Conservation (phyloP, 352 stramenopile species). For the Pythium brassicae region DNA sequence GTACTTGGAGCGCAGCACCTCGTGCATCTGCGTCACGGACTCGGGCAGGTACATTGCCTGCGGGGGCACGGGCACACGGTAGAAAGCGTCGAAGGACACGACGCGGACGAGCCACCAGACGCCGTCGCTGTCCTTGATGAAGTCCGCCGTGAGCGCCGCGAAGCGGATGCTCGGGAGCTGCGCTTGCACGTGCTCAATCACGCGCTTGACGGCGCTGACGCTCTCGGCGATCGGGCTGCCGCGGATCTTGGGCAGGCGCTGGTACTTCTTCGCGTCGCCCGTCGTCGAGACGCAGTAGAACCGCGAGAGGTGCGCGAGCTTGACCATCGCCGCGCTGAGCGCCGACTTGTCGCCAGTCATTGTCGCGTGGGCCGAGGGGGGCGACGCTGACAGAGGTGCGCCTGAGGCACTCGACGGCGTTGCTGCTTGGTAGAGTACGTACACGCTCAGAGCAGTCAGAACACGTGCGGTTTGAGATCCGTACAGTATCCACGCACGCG, state of each 20-base stretch:
- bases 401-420: neutral
- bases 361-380: neutral
- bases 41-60: conserved; percentile 28
- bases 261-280: conserved; percentile 25
- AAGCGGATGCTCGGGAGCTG: conserved; percentile 62
- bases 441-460: neutral
- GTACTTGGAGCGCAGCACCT: conserved; percentile 36
- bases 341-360: neutral
- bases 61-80: conserved; percentile 25
- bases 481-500: neutral
- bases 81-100: conserved; percentile 43
- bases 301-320: conserved; percentile 16
- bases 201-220: conserved; percentile 36
- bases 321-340: conserved; percentile 15
- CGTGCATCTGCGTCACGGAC: conserved; percentile 40
- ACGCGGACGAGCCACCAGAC: conserved; percentile 73
- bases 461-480: neutral
- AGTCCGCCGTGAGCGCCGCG: conserved; percentile 52
- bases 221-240: conserved; percentile 49
- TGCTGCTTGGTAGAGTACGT: neutral
- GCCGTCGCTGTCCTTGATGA: conserved; percentile 57
- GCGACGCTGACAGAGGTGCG: neutral
- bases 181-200: conserved; percentile 60
- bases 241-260: conserved; percentile 47
- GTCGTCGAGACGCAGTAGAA: conserved; percentile 38